A percentile compares a stretch with the other conserved stretches of the same genome.
phyloP scores from a whole-genome alignment of 108 stramenopile species.

The Parietichytrium sp. region DNA sequence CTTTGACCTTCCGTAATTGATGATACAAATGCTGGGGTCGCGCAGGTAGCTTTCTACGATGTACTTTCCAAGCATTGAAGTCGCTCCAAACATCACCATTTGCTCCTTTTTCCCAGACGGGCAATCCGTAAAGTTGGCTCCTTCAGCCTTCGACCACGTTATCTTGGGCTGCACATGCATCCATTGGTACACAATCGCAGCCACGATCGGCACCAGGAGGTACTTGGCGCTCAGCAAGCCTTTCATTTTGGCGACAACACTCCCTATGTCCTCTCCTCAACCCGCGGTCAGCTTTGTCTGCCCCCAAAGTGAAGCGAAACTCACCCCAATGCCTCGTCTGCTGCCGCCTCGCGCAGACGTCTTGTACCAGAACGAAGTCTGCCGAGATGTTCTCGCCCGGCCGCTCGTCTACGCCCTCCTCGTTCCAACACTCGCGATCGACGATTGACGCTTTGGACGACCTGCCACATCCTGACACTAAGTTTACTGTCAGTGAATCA shows the following conservation, averaged over 20 bases:
- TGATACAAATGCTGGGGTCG: background rate
- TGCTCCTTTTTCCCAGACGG: background rate
- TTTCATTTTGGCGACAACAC: background rate
- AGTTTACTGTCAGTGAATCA: too few relatives aligned
- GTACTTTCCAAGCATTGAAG: conserved; percentile 30
- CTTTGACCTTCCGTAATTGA: background rate
- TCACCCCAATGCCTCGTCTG: too few relatives aligned
- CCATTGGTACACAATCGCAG: background rate
- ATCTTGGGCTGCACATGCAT: background rate
- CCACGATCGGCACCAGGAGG: background rate
- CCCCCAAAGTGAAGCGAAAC: too few relatives aligned
- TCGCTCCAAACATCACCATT: conserved; percentile 33
- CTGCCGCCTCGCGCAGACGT: too few relatives aligned
- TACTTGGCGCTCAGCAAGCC: background rate
- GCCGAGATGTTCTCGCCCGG: too few relatives aligned
- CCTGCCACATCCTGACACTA: too few relatives aligned
- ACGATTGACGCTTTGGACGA: too few relatives aligned
- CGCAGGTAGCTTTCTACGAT: background rate
- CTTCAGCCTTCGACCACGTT: background rate
- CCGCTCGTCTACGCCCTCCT: too few relatives aligned
- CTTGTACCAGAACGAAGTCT: too few relatives aligned
- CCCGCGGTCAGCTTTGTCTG: background rate
- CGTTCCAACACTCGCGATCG: too few relatives aligned
- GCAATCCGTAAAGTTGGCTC: background rate
- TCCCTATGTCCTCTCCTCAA: background rate